A percentile compares a stretch with the other conserved stretches of the same genome.
These are phyloP conservation scores for Lactarius indigo DNA, from an alignment of 768 basidiomycete genomes.

Conservation along the genomic window DNA sequence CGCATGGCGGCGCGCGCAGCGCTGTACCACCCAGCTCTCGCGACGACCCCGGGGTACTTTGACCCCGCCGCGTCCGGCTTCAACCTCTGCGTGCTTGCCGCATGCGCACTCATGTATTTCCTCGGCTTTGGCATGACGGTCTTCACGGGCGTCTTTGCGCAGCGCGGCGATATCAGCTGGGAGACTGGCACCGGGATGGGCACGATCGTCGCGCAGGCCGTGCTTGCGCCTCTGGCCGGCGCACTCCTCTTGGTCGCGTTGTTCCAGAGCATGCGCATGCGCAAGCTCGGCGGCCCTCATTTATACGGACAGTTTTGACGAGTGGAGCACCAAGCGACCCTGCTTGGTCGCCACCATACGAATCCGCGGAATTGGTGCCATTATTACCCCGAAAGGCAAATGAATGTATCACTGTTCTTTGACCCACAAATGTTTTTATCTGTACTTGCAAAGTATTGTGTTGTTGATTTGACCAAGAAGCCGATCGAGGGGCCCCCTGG, in stretches of 20 bases:
- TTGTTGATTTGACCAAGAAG: neutral
- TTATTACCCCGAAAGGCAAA: neutral
- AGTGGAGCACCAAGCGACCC: neutral
- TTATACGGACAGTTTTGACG: conserved; percentile 3
- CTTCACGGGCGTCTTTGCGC: neutral
- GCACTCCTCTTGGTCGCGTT: neutral
- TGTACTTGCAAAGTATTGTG: neutral
- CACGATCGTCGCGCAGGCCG: conserved; percentile 11
- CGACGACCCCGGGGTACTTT: neutral
- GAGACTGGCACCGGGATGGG: conserved; percentile 4
- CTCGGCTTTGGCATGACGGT: conserved; percentile 4
- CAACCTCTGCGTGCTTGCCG: conserved; percentile 1
- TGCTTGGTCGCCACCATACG: neutral
- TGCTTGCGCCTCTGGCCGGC: neutral
- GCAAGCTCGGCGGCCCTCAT: neutral
- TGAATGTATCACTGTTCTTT: neutral
- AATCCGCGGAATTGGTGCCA: neutral
- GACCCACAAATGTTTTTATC: neutral
- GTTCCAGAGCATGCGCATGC: neutral
- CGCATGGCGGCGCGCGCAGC: neutral
- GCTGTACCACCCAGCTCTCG: neutral
- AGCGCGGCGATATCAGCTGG: conserved; percentile 8
- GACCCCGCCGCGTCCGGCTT: conserved; percentile 4
- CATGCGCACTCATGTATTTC: conserved; percentile 7
- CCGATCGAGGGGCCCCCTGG: neutral